phyloP scores from a whole-genome alignment of 805 yeast genomes.

The Candida montana region DNA sequence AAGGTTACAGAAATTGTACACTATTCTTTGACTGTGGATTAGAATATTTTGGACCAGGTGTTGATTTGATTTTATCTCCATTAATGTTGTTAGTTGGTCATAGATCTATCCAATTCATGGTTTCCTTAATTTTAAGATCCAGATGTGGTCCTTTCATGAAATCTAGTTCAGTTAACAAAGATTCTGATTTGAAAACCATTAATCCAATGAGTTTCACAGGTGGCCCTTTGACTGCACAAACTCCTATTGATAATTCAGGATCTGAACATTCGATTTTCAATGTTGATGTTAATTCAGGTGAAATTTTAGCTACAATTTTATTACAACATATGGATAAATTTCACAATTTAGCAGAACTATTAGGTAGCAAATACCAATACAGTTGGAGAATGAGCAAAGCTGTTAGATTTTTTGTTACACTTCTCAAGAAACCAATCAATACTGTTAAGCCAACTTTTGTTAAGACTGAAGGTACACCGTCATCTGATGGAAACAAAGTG shows the following conservation, averaged over 20 bases:
- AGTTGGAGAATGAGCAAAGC: slow-evolving; percentile 68
- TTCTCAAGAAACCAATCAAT: slow-evolving; percentile 30
- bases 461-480: slow-evolving; percentile 16
- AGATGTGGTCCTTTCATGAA: slow-evolving; percentile 38
- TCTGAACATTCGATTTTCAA: slow-evolving; percentile 25
- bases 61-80: slow-evolving; percentile 45
- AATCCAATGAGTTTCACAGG: slow-evolving; percentile 18
- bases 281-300: slow-evolving; percentile 33
- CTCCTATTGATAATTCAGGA: slow-evolving; percentile 17
- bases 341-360: slow-evolving; percentile 34
- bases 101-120: slow-evolving; percentile 51
- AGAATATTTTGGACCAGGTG: slow-evolving; percentile 31
- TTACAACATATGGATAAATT: slow-evolving; percentile 38
- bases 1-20: slow-evolving; percentile 37
- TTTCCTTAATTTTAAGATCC: slow-evolving; percentile 47
- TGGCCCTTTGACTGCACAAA: slow-evolving; percentile 19
- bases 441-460: slow-evolving; percentile 19
- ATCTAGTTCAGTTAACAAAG: slow-evolving; percentile 8
- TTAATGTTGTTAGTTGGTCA: slow-evolving; percentile 48
- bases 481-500: slow-evolving; percentile 18
- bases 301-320: slow-evolving; percentile 31
- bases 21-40: slow-evolving; percentile 34
- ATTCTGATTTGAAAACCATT: not conserved
- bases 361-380: slow-evolving; percentile 56
- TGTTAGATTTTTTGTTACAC: slow-evolving; percentile 36